A percentile compares a stretch with the other conserved stretches of the same genome.
Conservation (phyloP, 345 rosid genomes). For the Populus deltoides region DNA sequence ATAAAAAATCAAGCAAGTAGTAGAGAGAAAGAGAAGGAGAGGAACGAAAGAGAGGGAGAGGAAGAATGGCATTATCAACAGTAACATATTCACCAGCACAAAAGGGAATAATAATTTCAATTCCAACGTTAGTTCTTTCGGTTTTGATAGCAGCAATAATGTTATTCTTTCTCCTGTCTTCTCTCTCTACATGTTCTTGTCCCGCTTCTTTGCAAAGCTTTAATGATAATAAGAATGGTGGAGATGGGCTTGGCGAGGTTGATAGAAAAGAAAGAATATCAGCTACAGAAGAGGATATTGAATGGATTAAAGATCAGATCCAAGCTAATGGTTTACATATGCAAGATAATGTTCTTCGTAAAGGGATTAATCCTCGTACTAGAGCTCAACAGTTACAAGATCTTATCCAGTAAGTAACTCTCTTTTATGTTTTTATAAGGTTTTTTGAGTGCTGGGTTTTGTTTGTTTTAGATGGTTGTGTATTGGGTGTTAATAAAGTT, state of each 20-base stretch:
- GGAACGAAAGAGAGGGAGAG: not conserved
- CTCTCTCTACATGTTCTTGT: constrained; percentile 65
- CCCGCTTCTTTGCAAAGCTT: constrained; percentile 30
- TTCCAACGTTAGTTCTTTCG: constrained; percentile 63
- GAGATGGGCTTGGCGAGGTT: not conserved
- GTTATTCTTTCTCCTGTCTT: constrained; percentile 72
- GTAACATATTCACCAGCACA: constrained; percentile 26
- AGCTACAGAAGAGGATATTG: constrained; percentile 55
- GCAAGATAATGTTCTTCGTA: constrained; percentile 84
- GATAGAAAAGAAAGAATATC: constrained; percentile 38
- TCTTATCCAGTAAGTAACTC: constrained; percentile 59
- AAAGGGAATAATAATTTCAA: constrained; percentile 59
- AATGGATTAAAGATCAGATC: constrained; percentile 90
- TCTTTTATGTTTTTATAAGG: not conserved
- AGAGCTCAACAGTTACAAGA: constrained; percentile 85
- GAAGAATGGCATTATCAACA: constrained; percentile 10
- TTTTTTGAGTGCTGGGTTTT: not conserved
- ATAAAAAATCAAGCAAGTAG: not conserved
- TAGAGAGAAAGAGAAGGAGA: not conserved
- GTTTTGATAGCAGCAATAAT: constrained; percentile 59
- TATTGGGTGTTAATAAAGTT: not conserved
- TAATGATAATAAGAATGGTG: not conserved
- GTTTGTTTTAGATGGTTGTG: not conserved
- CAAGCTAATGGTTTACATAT: constrained; percentile 78
- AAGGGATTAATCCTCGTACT: constrained; percentile 95